These are phyloP conservation scores for Saccharomycopsis sp. DNA, from an alignment of 805 yeast species.

Conservation along the genomic window DNA sequence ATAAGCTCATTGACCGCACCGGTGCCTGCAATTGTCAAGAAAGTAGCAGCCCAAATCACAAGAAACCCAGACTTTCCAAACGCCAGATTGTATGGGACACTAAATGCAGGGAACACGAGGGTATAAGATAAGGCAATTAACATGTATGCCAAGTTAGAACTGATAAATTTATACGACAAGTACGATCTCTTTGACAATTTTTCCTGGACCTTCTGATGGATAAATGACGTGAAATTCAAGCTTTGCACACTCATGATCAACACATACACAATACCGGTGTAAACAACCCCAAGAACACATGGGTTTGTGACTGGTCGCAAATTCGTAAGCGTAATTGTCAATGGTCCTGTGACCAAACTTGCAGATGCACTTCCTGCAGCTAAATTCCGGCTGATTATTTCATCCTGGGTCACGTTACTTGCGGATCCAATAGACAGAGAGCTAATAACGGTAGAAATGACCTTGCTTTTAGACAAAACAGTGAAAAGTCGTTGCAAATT, in stretches of 20 bases:
- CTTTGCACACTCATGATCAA: constrained; percentile 14
- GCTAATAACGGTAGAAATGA: constrained; percentile 5
- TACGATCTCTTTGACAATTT: constrained; percentile 25
- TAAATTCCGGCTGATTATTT: neutral
- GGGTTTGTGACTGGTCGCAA: constrained; percentile 10
- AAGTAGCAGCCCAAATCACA: constrained; percentile 65
- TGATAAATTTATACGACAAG: constrained; percentile 43
- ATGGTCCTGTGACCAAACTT: constrained; percentile 12
- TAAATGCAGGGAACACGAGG: constrained; percentile 60
- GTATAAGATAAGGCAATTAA: constrained; percentile 52
- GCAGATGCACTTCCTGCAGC: neutral
- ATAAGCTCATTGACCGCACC: constrained; percentile 70
- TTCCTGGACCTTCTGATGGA: constrained; percentile 10
- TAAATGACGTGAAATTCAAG: constrained; percentile 14
- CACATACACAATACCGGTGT: constrained; percentile 13
- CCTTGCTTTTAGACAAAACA: neutral
- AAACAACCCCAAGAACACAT: constrained; percentile 7
- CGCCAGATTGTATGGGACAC: constrained; percentile 48
- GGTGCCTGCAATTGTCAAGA: constrained; percentile 64
- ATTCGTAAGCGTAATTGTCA: constrained; percentile 1
- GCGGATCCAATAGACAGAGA: neutral
- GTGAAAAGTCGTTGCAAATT: neutral
- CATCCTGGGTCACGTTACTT: neutral
- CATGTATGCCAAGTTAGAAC: constrained; percentile 48
- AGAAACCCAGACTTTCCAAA: constrained; percentile 69